Evolutionary conservation across 2,329 filamentous ascomycete genomes (phyloP).

Genomic region (Talaromyces pinophilus): DNA sequence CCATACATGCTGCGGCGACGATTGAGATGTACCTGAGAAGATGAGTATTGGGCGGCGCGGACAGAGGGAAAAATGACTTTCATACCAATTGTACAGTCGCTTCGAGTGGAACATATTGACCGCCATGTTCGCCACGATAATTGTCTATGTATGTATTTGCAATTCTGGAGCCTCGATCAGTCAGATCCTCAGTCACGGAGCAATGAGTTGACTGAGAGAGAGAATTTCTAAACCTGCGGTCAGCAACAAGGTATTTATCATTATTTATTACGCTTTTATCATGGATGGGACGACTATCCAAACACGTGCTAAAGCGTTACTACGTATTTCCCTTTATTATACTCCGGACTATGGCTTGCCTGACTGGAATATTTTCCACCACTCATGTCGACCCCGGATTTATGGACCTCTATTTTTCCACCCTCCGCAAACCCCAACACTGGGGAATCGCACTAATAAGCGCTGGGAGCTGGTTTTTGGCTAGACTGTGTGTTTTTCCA

Average conservation of each 20-base stretch:
- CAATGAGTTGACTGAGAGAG: background rate
- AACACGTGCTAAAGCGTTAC: background rate
- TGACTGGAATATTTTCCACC: constrained; percentile 15
- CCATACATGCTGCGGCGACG: constrained; percentile 72
- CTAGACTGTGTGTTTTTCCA: background rate
- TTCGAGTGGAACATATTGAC: constrained; percentile 10
- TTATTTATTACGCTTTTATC: background rate
- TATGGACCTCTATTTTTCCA: background rate
- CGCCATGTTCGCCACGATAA: constrained; percentile 3
- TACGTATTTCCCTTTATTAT: background rate
- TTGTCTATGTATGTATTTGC: background rate
- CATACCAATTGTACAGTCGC: constrained; percentile 20
- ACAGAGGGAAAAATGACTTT: too few species aligned
- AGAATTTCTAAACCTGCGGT: background rate
- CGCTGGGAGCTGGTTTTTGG: background rate
- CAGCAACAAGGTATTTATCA: background rate
- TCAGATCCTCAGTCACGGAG: background rate
- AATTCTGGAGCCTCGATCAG: background rate
- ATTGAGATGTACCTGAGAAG: constrained; percentile 62
- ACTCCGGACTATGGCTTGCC: background rate
- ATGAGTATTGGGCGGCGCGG: background rate
- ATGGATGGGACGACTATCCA: background rate
- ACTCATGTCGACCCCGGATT: constrained; percentile 6
- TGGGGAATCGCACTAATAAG: background rate
- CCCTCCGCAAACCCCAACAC: constrained; percentile 9